Evolutionary conservation across 441 rosid species (phyloP), one percentile per base, ranked within the genome.

Genomic region (Dalechampia spathulata): DNA sequence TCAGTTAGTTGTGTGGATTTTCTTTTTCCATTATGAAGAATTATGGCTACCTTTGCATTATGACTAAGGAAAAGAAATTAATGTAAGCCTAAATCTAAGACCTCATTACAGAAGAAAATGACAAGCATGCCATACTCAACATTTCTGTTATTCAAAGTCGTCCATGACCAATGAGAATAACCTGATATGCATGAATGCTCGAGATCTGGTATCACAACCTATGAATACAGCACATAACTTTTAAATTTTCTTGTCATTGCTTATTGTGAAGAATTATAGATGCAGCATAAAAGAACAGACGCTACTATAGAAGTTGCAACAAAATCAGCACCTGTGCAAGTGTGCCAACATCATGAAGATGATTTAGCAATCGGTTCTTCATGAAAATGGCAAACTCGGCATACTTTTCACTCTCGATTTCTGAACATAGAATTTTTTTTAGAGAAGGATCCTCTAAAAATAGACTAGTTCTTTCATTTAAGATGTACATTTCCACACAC

Each of bases 271-370:
- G n/a, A n/a, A n/a, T 19, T 20, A 32, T 38, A 23, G 27, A 21
- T 28, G 40, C 44, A 47, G 14, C 17, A 42, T 10, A 30, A 65
- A 36, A 52, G 9, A 48, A 49, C 21, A 45, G 21, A n/a, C n/a
- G n/a, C n/a, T n/a, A n/a, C n/a, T n/a, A n/a, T n/a, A 9, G 52
- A 28, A 60, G 38, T 41, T 52, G 57, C 57, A 71, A 40, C 27
- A 66, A 39, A 58, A 37, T 48, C 7, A 9, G 46, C 72, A 94
- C 98, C 98, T 87, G 96, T 45, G 94, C 98, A 65, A 94, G 96
- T 38, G 98, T 84, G 63, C 98, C 98, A 78, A 94, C 94, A 87
- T 90, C 90, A 67, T 94, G 87, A 60, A 90, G 96, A 47, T 94
- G 90, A 51, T 80, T 57, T 55, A 68, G 86, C 40, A 94, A 71